Percentiles rank a stretch among this genome's conserved stretches.
These are phyloP conservation scores for Botrytis elliptica DNA, from an alignment of 2,329 filamentous ascomycete species.

Conservation along the genomic window DNA sequence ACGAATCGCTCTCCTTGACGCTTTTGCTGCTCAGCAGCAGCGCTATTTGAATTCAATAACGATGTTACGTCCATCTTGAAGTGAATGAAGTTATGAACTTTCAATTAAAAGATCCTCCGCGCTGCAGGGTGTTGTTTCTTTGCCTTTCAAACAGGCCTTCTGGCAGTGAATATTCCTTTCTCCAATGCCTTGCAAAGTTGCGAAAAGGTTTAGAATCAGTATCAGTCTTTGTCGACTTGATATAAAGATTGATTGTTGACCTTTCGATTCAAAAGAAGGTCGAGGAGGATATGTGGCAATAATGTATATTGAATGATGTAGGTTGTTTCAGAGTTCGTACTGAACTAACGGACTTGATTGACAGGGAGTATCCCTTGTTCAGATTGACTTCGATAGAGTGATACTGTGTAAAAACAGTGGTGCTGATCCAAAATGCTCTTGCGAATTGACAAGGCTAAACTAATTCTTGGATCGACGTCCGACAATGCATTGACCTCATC, in stretches of 20 bases:
- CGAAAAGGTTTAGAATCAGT: neutral
- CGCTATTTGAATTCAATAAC: conserved; percentile 36
- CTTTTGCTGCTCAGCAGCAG: conserved; percentile 35
- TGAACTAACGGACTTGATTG: conserved; percentile 32
- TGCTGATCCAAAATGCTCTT: conserved; percentile 31
- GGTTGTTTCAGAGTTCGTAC: conserved; percentile 35
- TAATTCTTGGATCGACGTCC: conserved; percentile 34
- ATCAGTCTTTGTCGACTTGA: conserved; percentile 18
- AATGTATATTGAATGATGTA: conserved; percentile 30
- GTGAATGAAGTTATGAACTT: neutral
- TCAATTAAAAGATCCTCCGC: conserved; percentile 6
- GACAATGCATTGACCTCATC: conserved; percentile 40
- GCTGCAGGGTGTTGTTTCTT: conserved; percentile 13
- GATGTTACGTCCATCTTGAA: conserved; percentile 40
- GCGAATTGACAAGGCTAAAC: conserved; percentile 30
- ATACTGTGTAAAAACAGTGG: conserved; percentile 33
- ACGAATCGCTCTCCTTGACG: conserved; percentile 23
- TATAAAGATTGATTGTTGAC: conserved; percentile 14
- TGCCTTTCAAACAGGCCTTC: conserved; percentile 7
- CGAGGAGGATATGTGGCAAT: conserved; percentile 14
- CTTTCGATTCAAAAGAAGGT: conserved; percentile 26
- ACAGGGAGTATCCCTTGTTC: conserved; percentile 28
- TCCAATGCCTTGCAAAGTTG: conserved; percentile 13
- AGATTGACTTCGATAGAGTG: conserved; percentile 34
- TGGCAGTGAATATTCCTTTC: neutral